A percentile compares a stretch with the other conserved stretches of the same genome.
phyloP scores from a whole-genome alignment of 2,329 filamentous ascomycete species.

The Pseudopithomyces chartarum region DNA sequence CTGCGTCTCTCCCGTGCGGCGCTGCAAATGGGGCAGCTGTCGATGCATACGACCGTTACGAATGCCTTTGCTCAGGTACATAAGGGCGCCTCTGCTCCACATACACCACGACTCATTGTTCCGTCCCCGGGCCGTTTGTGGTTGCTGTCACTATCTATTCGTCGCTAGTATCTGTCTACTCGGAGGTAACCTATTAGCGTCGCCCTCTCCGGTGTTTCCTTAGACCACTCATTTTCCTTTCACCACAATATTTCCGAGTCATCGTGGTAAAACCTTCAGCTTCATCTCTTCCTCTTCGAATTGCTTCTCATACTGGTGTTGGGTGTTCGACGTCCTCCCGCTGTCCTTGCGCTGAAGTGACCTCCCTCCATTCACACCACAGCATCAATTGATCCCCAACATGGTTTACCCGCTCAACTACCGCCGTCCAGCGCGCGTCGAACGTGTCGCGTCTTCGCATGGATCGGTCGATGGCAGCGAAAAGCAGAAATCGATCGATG shows the following conservation, averaged over 20 bases:
- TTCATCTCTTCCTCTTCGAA: too few relatives aligned
- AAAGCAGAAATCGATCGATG: slow-evolving; percentile 50
- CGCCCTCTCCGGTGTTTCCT: neutral
- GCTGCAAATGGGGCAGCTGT: neutral
- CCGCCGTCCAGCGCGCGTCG: slow-evolving; percentile 48
- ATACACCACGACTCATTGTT: neutral
- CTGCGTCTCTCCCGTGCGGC: neutral
- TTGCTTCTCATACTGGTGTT: too few relatives aligned
- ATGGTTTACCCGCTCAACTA: slow-evolving; percentile 57
- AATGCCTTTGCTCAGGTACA: neutral
- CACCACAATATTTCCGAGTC: too few relatives aligned
- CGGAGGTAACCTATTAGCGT: neutral
- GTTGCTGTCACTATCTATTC: neutral
- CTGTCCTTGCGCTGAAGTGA: neutral
- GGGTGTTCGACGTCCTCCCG: neutral
- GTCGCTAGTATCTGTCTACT: neutral
- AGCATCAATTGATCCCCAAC: slow-evolving; percentile 9
- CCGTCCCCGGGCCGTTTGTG: neutral
- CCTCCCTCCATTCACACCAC: neutral
- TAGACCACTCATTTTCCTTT: neutral
- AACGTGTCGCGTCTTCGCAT: slow-evolving; percentile 31
- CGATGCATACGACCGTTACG: neutral
- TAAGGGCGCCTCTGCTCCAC: neutral
- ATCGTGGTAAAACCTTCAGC: too few relatives aligned
- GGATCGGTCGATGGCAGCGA: slow-evolving; percentile 35